A percentile compares a stretch with the other conserved stretches of the same genome.
These are phyloP conservation scores for Collybiopsis luxurians DNA, from an alignment of 768 basidiomycete species.

Conservation along the genomic window DNA sequence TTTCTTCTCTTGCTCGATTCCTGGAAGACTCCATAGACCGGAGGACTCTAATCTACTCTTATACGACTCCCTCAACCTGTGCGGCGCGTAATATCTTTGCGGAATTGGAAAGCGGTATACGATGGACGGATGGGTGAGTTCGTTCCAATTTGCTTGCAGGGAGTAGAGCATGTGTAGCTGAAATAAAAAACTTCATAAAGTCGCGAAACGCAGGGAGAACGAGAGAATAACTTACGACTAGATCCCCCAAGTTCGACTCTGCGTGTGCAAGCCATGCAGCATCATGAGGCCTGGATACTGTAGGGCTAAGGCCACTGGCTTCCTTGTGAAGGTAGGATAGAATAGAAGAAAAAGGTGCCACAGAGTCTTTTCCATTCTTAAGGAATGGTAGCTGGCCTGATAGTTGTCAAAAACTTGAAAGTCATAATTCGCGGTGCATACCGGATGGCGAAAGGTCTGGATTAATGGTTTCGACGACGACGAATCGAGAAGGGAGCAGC, in stretches of 20 bases:
- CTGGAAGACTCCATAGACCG: conserved; percentile 57
- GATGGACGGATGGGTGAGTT: conserved; percentile 52
- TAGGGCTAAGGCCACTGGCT: neutral
- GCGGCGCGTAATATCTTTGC: conserved; percentile 72
- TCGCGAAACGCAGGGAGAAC: neutral
- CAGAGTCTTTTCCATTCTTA: conserved; percentile 48
- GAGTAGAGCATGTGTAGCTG: conserved; percentile 69
- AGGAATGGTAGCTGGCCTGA: conserved; percentile 74
- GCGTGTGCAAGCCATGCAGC: conserved; percentile 66
- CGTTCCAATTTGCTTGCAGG: conserved; percentile 57
- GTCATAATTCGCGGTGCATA: conserved; percentile 25
- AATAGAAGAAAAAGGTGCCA: conserved; percentile 59
- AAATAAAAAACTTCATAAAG: neutral
- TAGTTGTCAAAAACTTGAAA: conserved; percentile 11
- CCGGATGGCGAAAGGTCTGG: conserved; percentile 75
- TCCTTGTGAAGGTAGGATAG: conserved; percentile 41
- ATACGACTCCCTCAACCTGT: conserved; percentile 56
- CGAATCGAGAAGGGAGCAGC: conserved; percentile 65
- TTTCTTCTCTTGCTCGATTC: conserved; percentile 42
- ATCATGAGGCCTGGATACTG: conserved; percentile 38
- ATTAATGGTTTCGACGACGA: conserved; percentile 57
- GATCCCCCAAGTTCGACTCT: conserved; percentile 63
- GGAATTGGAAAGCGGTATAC: conserved; percentile 60
- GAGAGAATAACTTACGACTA: conserved; percentile 52
- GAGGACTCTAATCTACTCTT: conserved; percentile 57